Evolutionary conservation across 192 early-diverging fungal genomes (phyloP).

Genomic region (Geranomyces variabilis): DNA sequence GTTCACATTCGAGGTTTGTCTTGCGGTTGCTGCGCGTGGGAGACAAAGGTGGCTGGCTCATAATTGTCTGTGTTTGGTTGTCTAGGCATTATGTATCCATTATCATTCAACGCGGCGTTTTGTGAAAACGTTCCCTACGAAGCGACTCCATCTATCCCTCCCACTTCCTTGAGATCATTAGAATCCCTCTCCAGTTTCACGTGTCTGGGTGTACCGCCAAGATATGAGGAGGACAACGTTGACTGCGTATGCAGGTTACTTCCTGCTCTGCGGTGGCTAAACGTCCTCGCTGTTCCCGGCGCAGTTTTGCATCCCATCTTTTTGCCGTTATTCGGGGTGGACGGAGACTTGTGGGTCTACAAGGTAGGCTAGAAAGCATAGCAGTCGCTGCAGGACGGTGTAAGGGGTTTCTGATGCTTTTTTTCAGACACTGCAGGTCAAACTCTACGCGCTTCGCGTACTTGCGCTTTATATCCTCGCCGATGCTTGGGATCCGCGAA

Average conservation of each 20-base stretch:
- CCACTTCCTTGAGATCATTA: not conserved
- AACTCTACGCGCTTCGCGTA: not conserved
- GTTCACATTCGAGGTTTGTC: constrained; percentile 1
- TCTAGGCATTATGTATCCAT: not conserved
- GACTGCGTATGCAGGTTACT: not conserved
- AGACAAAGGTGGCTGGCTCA: no score
- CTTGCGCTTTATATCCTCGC: constrained; percentile 2
- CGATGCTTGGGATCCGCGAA: constrained; percentile 2
- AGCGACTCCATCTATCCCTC: no score
- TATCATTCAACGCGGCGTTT: not conserved
- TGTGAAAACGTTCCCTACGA: no score
- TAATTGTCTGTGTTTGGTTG: not conserved
- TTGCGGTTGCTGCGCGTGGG: not conserved
- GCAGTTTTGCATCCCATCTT: not conserved
- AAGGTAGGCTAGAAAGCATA: no score
- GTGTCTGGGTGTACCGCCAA: not conserved
- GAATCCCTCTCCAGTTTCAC: not conserved
- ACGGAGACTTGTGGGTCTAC: constrained; percentile 1
- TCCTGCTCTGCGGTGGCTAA: not conserved
- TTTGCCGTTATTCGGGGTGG: not conserved
- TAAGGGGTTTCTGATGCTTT: no score
- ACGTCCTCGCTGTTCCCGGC: not conserved
- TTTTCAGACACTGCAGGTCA: not conserved
- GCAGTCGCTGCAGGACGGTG: no score
- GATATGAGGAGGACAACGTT: not conserved